Evolutionary conservation across 1,139 yeast genomes (phyloP), one percentile per base, ranked within the genome.

Genomic region (Pichia sp.): DNA sequence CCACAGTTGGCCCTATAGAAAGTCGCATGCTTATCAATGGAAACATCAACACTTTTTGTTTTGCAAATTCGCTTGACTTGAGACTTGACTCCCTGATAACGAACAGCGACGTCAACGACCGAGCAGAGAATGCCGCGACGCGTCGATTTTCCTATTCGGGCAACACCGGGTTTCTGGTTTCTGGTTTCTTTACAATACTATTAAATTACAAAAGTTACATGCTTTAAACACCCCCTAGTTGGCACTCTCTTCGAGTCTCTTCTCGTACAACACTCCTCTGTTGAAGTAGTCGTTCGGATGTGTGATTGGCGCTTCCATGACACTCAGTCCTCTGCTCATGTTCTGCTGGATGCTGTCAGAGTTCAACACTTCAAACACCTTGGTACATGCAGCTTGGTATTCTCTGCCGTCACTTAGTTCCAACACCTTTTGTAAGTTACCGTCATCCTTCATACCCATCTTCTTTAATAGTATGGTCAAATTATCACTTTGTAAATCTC

Each of bases 211-310:
- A n/a, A n/a, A n/a, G n/a, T n/a, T n/a, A n/a, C n/a, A n/a, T n/a
- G n/a, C n/a, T n/a, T n/a, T n/a, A n/a, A n/a, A n/a, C n/a, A n/a
- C n/a, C n/a, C 27, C 7, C n/a, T 12, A 28, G n/a, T 28, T 28
- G 6, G n/a, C 6, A 10, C 31, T 15, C 3, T 38, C 47, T 9
- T 51, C 38, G 3, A 52, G 35, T 10, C 54, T 46, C 34, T 53
- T 53, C 20, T 55, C 59, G 28, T 62, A 52, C 22, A 76, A 75
- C 52, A 83, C 69, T 31, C 87, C 81, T 57, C 95, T 75, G 57
- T 87, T 94, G 64, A 85, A 93, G 66, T 90, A 93, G 54, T 85
- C 75, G 63, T 90, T 90, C 9, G 99, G 98, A 68, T 90, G 96
- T 27, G 78, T 77, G 48, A 93, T 87, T 48, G 80, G 81, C 10